A percentile compares a stretch with the other conserved stretches of the same genome.
Conservation (phyloP, 2,329 filamentous ascomycete species). For the Verticillium klebahnii region DNA sequence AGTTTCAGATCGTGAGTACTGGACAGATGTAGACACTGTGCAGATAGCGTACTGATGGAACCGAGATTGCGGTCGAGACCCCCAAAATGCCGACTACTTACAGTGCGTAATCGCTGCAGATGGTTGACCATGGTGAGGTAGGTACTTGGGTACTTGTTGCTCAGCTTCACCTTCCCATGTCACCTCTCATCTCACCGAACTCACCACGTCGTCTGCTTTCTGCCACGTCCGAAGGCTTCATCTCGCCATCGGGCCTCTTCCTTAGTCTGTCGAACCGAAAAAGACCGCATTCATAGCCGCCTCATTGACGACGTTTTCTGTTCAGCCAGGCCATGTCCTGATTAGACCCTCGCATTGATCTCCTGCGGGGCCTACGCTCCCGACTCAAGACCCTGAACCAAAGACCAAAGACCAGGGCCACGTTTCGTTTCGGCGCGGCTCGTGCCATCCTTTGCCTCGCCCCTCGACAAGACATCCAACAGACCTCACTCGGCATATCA, state of each 20-base stretch:
- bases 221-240: not conserved
- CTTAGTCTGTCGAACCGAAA: too few relatives aligned
- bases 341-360: not conserved
- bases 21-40: not conserved
- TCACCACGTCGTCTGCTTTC: not conserved
- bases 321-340: not conserved
- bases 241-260: not conserved
- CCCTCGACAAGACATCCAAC: not conserved
- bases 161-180: not conserved
- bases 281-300: too few relatives aligned
- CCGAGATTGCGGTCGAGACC: not conserved
- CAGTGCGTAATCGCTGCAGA: not conserved
- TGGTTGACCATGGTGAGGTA: not conserved
- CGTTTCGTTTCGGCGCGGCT: not conserved
- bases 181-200: not conserved
- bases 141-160: not conserved
- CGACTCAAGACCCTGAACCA: not conserved
- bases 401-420: not conserved
- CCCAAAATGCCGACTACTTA: not conserved
- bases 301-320: not conserved
- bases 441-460: not conserved
- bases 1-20: not conserved
- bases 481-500: not conserved
- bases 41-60: not conserved
- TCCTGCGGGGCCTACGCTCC: not conserved